Evolutionary conservation across 176 grass and related monocot genomes (phyloP).

Genomic region (Microstegium vimineum): DNA sequence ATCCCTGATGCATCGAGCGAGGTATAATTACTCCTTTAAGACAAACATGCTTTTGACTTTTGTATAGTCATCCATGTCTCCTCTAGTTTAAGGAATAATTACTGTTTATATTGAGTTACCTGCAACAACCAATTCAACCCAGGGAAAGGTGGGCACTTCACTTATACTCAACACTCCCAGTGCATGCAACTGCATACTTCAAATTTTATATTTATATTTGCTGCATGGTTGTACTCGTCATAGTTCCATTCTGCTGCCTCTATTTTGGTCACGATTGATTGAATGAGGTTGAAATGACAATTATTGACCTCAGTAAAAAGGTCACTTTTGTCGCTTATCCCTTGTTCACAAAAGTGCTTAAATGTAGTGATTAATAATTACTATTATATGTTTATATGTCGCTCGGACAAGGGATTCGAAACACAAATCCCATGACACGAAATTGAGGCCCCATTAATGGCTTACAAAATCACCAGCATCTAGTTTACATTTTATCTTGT

Average conservation of each 20-base stretch:
- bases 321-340: neutral
- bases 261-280: slow-evolving; percentile 6
- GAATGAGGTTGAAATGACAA: neutral
- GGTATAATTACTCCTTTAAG: slow-evolving; percentile 45
- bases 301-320: slow-evolving; percentile 3
- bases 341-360: neutral
- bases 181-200: neutral
- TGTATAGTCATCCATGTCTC: neutral
- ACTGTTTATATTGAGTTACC: neutral
- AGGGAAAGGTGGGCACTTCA: neutral
- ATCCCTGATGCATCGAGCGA: slow-evolving; percentile 60
- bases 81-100: slow-evolving; percentile 1
- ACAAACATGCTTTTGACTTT: neutral
- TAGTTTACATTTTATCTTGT: slow-evolving; percentile 4
- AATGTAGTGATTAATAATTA: neutral
- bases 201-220: neutral
- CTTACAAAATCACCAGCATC: neutral
- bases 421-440: neutral
- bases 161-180: neutral
- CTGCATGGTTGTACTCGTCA: neutral
- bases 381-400: neutral
- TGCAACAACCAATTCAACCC: neutral
- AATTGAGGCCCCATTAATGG: neutral
- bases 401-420: slow-evolving; percentile 8
- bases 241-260: neutral